Evolutionary conservation across 2,329 filamentous ascomycete species (phyloP).

Genomic region (Biscogniauxia mediterranea): DNA sequence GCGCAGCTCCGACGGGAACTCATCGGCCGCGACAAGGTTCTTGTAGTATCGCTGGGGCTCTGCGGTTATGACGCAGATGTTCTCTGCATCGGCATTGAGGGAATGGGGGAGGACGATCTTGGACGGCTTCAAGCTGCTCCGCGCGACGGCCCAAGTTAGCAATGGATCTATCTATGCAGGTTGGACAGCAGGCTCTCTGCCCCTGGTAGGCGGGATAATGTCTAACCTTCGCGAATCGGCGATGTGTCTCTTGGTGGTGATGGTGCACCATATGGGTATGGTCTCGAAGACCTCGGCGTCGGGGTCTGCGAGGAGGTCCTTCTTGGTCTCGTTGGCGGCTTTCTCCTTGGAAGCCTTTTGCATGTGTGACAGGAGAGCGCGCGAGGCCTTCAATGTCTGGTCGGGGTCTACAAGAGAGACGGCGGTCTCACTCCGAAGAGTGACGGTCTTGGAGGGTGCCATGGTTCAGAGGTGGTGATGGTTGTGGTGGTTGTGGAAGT

Average conservation of each 20-base stretch:
- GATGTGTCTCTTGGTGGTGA: conserved; percentile 66
- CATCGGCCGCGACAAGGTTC: conserved; percentile 73
- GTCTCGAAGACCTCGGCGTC: conserved; percentile 43
- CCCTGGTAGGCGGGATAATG: no score
- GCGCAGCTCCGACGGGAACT: conserved; percentile 66
- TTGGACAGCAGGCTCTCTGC: conserved; percentile 43
- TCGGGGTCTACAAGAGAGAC: conserved; percentile 35
- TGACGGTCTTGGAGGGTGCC: conserved; percentile 34
- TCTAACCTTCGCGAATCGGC: conserved; percentile 57
- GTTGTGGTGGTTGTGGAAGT: no score
- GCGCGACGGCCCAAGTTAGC: conserved; percentile 1
- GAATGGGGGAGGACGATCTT: conserved; percentile 79
- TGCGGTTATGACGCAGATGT: conserved; percentile 82
- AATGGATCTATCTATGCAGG: not conserved
- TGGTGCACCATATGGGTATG: conserved; percentile 58
- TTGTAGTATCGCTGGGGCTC: conserved; percentile 67
- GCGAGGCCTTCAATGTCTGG: conserved; percentile 60
- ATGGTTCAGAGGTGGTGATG: conserved; percentile 19
- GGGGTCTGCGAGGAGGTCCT: conserved; percentile 51
- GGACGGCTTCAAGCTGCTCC: conserved; percentile 64
- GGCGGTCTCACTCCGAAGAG: conserved; percentile 30
- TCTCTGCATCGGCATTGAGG: conserved; percentile 58
- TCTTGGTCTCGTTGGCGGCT: conserved; percentile 47
- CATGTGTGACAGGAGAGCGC: conserved; percentile 61
- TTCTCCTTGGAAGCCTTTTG: conserved; percentile 53